A percentile compares a stretch with the other conserved stretches of the same genome.
These are phyloP conservation scores for Serendipita sp. DNA, from an alignment of 768 basidiomycete genomes.

Conservation along the genomic window DNA sequence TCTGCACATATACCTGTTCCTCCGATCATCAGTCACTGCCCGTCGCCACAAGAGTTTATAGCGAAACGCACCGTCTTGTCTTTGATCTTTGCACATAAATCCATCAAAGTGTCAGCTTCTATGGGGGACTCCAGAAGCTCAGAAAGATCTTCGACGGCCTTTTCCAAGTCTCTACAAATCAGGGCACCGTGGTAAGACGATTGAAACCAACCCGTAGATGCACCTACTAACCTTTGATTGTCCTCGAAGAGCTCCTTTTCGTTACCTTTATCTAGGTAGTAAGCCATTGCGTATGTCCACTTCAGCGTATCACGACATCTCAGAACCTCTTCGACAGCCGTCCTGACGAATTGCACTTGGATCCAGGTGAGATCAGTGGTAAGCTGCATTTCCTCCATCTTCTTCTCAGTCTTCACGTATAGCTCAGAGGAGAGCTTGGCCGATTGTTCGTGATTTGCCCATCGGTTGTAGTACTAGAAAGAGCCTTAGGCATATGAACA, in stretches of 20 bases:
- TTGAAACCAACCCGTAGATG: background rate
- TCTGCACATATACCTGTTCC: conserved; percentile 76
- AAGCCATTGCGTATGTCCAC: conserved; percentile 99
- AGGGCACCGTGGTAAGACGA: too few relatives aligned
- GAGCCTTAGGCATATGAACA: background rate
- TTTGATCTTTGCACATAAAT: conserved; percentile 78
- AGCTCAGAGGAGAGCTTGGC: conserved; percentile 87
- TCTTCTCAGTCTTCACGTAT: conserved; percentile 93
- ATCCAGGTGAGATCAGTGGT: conserved; percentile 91
- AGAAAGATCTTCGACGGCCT: conserved; percentile 86
- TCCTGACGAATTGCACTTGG: conserved; percentile 97
- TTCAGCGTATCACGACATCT: conserved; percentile 90
- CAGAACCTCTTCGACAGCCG: conserved; percentile 83
- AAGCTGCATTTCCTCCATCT: conserved; percentile 99
- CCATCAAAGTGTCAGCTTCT: conserved; percentile 66
- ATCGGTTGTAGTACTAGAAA: conserved; percentile 92
- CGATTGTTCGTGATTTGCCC: conserved; percentile 99
- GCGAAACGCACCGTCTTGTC: conserved; percentile 65
- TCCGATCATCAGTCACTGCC: background rate
- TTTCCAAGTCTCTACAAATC: conserved; percentile 62
- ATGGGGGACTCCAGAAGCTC: conserved; percentile 86
- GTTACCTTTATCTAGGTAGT: conserved; percentile 80
- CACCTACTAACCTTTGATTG: conserved; percentile 59
- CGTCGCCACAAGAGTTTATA: background rate
- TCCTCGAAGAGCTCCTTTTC: conserved; percentile 93